A percentile compares a stretch with the other conserved stretches of the same genome.
phyloP scores from a whole-genome alignment of 139 green algal species.

The Nannochloris sp. region DNA sequence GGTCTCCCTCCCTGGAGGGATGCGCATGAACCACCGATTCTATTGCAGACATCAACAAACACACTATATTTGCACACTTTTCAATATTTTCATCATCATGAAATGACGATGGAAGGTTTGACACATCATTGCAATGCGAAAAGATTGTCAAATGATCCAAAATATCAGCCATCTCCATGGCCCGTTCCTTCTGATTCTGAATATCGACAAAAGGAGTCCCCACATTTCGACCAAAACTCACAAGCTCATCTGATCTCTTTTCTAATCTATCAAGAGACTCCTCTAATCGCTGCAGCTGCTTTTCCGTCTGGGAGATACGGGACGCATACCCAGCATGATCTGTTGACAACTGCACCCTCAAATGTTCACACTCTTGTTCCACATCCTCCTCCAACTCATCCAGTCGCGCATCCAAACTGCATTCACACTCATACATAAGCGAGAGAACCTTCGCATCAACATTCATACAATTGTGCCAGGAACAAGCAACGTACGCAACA shows the following conservation, averaged over 20 bases:
- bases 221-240: background rate
- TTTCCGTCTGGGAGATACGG: background rate
- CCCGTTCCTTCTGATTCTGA: slow-evolving; percentile 12
- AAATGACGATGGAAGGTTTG: slow-evolving; percentile 40
- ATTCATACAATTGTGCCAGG: no score
- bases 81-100: slow-evolving; percentile 33
- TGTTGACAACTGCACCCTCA: background rate
- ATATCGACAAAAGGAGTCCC: slow-evolving; percentile 18
- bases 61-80: slow-evolving; percentile 31
- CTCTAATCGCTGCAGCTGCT: background rate
- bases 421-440: background rate
- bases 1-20: background rate
- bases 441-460: no score
- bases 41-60: background rate
- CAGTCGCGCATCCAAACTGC: background rate
- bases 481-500: no score
- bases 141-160: slow-evolving; percentile 39
- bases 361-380: background rate
- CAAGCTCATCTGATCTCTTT: background rate
- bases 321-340: background rate
- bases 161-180: slow-evolving; percentile 22
- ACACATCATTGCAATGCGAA: slow-evolving; percentile 25
- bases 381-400: background rate
- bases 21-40: background rate
- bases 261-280: slow-evolving; percentile 2